Evolutionary conservation across 768 basidiomycete genomes (phyloP).

Genomic region (Amanita exitialis): DNA sequence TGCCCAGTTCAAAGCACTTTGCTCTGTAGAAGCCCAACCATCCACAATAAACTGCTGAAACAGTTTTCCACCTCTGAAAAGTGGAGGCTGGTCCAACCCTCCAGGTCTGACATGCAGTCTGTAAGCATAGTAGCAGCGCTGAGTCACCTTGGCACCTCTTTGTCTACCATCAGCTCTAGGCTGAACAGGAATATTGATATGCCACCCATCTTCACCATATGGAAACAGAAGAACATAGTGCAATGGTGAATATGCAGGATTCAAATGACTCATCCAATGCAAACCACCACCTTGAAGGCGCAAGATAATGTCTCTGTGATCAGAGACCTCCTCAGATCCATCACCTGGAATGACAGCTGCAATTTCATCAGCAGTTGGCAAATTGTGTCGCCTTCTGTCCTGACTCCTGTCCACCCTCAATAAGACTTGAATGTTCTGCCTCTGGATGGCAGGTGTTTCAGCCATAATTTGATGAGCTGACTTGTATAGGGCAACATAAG

Average conservation of each 20-base stretch:
- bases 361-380: too few relatives aligned
- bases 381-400: too few relatives aligned
- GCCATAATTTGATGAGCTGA: too few relatives aligned
- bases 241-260: constrained; percentile 21
- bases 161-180: background rate
- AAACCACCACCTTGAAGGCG: background rate
- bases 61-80: too few relatives aligned
- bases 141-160: background rate
- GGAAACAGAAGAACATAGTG: constrained; percentile 38
- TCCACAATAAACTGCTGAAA: constrained; percentile 38
- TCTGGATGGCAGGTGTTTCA: too few relatives aligned
- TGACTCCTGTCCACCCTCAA: too few relatives aligned
- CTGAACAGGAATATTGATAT: background rate
- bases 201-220: constrained; percentile 27
- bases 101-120: background rate
- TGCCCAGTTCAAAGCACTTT: constrained; percentile 24
- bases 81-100: constrained; percentile 24
- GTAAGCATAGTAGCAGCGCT: background rate
- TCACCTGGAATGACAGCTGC: too few relatives aligned
- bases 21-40: constrained; percentile 33
- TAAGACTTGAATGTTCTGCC: too few relatives aligned
- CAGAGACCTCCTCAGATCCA: too few relatives aligned
- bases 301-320: too few relatives aligned
- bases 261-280: constrained; percentile 10
- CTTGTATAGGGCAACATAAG: too few relatives aligned